phyloP scores from a whole-genome alignment of 208 protist species.

The Perkinsela sp. region DNA sequence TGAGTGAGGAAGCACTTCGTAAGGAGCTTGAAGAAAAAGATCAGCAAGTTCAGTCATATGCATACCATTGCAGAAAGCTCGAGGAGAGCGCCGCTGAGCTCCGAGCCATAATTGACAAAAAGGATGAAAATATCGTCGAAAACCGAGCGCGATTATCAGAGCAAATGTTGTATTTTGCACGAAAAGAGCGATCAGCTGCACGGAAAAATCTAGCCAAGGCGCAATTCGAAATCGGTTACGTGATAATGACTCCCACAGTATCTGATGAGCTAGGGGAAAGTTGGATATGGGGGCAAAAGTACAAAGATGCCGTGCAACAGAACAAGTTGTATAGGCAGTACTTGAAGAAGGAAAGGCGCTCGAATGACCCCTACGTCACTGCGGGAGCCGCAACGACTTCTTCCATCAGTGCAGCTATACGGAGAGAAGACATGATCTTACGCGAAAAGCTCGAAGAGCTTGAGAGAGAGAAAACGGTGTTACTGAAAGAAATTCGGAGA shows the following conservation, averaged over 20 bases:
- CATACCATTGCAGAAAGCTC: not conserved
- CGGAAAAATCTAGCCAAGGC: not conserved
- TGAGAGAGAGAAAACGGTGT: not conserved
- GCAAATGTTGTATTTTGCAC: not conserved
- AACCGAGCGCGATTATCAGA: not conserved
- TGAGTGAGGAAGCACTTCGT: not conserved
- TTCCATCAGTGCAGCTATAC: not conserved
- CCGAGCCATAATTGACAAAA: not conserved
- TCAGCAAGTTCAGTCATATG: not conserved
- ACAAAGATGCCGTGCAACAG: not conserved
- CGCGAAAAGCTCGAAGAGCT: not conserved
- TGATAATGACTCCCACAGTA: not conserved
- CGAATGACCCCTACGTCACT: not conserved
- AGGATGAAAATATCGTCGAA: not conserved
- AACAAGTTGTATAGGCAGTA: not conserved
- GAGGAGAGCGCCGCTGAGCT: not conserved
- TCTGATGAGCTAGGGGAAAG: not conserved
- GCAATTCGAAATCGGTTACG: not conserved
- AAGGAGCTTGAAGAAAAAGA: not conserved
- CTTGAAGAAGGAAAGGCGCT: not conserved
- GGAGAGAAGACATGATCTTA: not conserved
- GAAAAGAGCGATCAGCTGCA: not conserved
- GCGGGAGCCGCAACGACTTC: not conserved
- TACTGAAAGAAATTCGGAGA: not conserved
- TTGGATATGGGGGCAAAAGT: not conserved